Base-by-base conservation (phyloP, 306 rosid genomes). In the Medicago arabica region DNA sequence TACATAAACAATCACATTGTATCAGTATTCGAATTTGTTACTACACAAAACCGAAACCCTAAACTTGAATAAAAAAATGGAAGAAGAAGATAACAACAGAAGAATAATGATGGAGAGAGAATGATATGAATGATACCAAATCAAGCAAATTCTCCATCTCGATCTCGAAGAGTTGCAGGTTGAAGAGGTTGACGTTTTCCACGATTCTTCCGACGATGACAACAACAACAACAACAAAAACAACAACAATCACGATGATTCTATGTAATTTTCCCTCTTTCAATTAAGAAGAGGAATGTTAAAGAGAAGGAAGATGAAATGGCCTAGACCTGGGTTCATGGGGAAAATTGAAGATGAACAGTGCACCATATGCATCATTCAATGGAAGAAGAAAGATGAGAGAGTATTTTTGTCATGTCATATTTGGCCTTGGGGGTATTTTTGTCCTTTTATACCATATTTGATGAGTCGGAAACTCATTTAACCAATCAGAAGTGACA, bases 131-230 rank as follows among this genome's bases (percentile, higher is more conserved):
- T 81, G 93, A 83, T 81, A 50, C 63, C 97, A 95, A 91, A 95
- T 95, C 77, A 92, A 95, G 76, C 92, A 89, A 74, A 92, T 92
- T 84, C 91, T 82, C 75, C 85, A 88, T 82, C 99, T 95, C 76
- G 99, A 95, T 85, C 85, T 83, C 60, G 99, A 95, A 66, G 92
- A 90, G 39, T 86, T 95, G 80, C 91, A 83, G 58, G 89, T 90
- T 6, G 97, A 95, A 78, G 99, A 92, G 81, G 97, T 92, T 47
- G 99, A 92, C 31, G 60, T 25, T 44, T 77, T 80, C 73, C 92
- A 84, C 13, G 92, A 80, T 16, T 69, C 61, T 9, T 57, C 43
- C 43, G 91, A 79, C 64, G 86, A 63, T 54, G 82, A 67, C 4
- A 4, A 43, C 58, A 7, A 12, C 41, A 2, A 2, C 2, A 2